Base-by-base conservation (phyloP, 2,329 filamentous ascomycete species). In the Scedosporium boydii region DNA sequence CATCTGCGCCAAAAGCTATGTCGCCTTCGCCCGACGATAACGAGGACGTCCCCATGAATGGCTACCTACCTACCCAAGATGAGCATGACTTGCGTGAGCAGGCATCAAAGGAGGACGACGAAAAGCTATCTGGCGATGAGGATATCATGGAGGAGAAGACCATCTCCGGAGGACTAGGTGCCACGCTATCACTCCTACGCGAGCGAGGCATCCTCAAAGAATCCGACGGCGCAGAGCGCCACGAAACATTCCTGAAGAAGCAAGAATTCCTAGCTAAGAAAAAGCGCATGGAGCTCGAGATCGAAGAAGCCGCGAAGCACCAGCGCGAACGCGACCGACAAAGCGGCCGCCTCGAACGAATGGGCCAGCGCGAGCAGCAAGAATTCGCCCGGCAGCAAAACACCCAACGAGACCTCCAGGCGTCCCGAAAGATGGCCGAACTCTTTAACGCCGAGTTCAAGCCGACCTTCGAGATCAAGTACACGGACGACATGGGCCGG, bases 301-400 rank as follows among this genome's bases (percentile, higher is more conserved):
- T 92, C 57, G 95, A 98, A 68, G 85, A 87, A 64, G 85, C 88
- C 59, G 91, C 93, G 4, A 87, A 88, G 38, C 73, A 83, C 51
- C 91, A 96, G 72, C 90, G 95, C 72, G 93, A 98, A 75, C 85
- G 87, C n/a, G 93, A 98, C 73, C 89, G 95, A 60, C 79, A 83
- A 51, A 92, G 86, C 60, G 91, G 91, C 26, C 88, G 88, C 61
- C 84, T 96, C 61, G 90, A 96, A 68, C 86, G 87, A 66, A 93
- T 99, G 92, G 90, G 91, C 1, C 86, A 87, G n/a, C 88, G 90
- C 38, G 95, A 98, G 70, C 86, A 91, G 59, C 95, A 99, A 75
- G 92, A 96, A 62, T 89, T 90, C 73, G 89, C 92, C 0, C 88
- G 91, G 16, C 88, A 89, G 72, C 90, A 96, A 74, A 99, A 99